A percentile compares a stretch with the other conserved stretches of the same genome.
Conservation (phyloP, 768 basidiomycete genomes). For the Candolleomyces eurysporus region DNA sequence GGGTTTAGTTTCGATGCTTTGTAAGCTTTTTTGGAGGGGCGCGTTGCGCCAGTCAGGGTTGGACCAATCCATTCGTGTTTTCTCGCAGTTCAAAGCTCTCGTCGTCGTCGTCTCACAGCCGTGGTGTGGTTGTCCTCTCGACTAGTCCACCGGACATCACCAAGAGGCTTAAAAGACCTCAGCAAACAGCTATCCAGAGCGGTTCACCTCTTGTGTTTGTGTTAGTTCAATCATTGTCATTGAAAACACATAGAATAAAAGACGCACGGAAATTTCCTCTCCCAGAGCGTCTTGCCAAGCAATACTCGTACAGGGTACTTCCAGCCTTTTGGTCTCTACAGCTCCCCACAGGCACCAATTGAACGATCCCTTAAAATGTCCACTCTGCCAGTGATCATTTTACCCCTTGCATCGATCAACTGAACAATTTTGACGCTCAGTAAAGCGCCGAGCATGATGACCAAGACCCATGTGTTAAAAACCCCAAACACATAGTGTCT, state of each 20-base stretch:
- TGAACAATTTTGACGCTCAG: neutral
- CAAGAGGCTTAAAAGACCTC: neutral
- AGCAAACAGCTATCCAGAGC: neutral
- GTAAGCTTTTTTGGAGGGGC: no score
- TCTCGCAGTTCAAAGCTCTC: no score
- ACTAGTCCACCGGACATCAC: neutral
- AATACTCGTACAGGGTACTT: neutral
- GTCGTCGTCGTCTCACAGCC: no score
- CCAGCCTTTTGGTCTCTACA: neutral
- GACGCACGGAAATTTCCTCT: neutral
- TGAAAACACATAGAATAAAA: neutral
- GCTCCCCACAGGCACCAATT: neutral
- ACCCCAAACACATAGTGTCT: neutral
- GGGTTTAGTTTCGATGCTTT: no score
- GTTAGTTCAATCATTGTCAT: neutral
- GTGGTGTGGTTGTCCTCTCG: no score
- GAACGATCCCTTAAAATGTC: neutral
- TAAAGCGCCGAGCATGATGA: neutral
- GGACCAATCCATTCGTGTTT: no score
- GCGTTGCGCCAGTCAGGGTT: no score
- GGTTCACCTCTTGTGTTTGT: neutral
- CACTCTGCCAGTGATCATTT: neutral
- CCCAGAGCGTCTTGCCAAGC: neutral
- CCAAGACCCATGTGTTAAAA: neutral
- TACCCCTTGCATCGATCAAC: neutral